Conservation (phyloP, 176 grass and related monocot genomes). For the Bolboschoenus planiculmis region DNA sequence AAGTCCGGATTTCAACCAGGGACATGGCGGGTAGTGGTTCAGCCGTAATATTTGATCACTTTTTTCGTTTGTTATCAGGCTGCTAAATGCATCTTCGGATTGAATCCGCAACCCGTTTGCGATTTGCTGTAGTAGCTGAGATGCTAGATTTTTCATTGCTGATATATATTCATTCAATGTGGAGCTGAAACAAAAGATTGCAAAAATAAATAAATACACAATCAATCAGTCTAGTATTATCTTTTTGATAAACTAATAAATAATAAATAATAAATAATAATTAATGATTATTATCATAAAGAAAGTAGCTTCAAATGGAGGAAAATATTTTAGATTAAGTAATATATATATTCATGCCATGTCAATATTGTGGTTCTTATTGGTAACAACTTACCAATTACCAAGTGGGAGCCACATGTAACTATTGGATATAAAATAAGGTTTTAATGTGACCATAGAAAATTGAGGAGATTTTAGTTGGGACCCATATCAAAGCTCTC, state of each 20-base stretch:
- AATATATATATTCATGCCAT: neutral
- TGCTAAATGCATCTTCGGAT: constrained; percentile 40
- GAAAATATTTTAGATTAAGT: neutral
- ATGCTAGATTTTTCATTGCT: constrained; percentile 36
- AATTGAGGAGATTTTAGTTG: constrained; percentile 8
- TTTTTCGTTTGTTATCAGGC: constrained; percentile 22
- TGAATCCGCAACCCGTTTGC: constrained; percentile 48
- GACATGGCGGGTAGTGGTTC: constrained; percentile 91
- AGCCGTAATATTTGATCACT: constrained; percentile 66
- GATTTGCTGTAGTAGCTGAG: constrained; percentile 46
- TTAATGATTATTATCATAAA: constrained; percentile 5
- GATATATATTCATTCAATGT: constrained; percentile 41
- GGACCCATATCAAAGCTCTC: constrained; percentile 1
- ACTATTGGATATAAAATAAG: constrained; percentile 1
- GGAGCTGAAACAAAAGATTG: constrained; percentile 26
- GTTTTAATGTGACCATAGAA: neutral
- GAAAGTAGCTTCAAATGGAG: neutral
- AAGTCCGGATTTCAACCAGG: constrained; percentile 35
- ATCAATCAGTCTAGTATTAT: neutral
- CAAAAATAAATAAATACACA: neutral
- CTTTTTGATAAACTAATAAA: no score
- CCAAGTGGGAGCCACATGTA: constrained; percentile 4
- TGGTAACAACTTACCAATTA: constrained; percentile 3
- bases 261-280: neutral
- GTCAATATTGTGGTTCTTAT: neutral